Evolutionary conservation across 176 grass and related monocot genomes (phyloP).

Genomic region (Hordeum marinum): DNA sequence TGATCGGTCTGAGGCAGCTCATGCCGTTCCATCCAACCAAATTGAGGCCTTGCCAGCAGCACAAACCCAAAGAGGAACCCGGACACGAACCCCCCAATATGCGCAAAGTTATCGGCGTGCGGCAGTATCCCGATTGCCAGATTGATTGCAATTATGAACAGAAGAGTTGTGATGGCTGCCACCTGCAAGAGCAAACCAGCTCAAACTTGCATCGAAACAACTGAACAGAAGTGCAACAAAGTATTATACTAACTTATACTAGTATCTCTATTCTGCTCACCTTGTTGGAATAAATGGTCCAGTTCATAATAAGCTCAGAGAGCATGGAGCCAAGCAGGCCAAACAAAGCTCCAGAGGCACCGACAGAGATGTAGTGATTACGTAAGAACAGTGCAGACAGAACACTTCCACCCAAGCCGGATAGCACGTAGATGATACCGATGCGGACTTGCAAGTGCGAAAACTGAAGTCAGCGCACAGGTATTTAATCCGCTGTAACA

Average conservation of each 20-base stretch:
- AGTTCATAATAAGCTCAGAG: conserved; percentile 93
- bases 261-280: conserved; percentile 27
- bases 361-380: conserved; percentile 58
- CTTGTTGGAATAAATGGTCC: conserved; percentile 95
- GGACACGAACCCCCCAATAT: conserved; percentile 72
- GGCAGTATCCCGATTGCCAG: conserved; percentile 81
- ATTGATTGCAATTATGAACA: conserved; percentile 69
- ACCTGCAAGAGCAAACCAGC: conserved; percentile 33
- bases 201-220: conserved; percentile 9
- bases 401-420: conserved; percentile 76
- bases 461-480: conserved; percentile 11
- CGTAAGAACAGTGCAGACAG: conserved; percentile 67
- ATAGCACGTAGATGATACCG: conserved; percentile 78
- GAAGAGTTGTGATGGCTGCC: conserved; percentile 64
- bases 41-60: conserved; percentile 77
- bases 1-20: conserved; percentile 67
- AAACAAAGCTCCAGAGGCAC: conserved; percentile 95
- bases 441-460: conserved; percentile 48
- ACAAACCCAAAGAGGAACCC: conserved; percentile 81
- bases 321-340: conserved; percentile 93
- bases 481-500: not conserved
- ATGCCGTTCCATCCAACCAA: conserved; percentile 73
- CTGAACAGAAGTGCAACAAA: not conserved
- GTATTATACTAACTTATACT: not conserved
- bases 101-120: conserved; percentile 79